phyloP scores from a whole-genome alignment of 768 basidiomycete genomes.

The Auricularia cornea region DNA sequence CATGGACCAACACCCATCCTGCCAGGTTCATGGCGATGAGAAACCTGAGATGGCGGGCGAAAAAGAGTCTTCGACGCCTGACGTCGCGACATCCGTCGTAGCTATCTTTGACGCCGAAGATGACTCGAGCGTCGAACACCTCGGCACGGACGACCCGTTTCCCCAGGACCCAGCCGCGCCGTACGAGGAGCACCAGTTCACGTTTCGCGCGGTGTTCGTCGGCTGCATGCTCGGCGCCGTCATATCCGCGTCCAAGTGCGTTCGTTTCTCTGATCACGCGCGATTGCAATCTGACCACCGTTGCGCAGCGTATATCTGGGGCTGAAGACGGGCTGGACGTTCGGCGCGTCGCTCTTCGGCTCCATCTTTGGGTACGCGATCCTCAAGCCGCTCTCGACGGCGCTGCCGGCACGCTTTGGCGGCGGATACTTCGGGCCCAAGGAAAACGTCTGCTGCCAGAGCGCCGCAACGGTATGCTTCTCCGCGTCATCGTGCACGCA shows the following conservation, averaged over 20 bases:
- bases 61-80: no score
- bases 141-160: background rate
- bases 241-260: conserved; percentile 45
- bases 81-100: no score
- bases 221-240: conserved; percentile 45
- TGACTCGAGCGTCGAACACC: background rate
- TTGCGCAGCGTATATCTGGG: conserved; percentile 48
- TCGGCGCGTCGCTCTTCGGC: conserved; percentile 55
- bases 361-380: conserved; percentile 55
- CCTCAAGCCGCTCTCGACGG: conserved; percentile 45
- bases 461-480: conserved; percentile 38
- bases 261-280: no score
- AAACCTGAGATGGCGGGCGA: no score
- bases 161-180: background rate
- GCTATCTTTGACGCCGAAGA: no score
- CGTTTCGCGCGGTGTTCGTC: conserved; percentile 35
- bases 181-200: conserved; percentile 1
- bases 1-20: no score
- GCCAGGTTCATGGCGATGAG: no score
- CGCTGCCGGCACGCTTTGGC: conserved; percentile 37
- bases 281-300: background rate
- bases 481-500: conserved; percentile 11
- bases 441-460: conserved; percentile 58
- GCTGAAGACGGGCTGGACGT: conserved; percentile 60
- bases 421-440: conserved; percentile 57